Evolutionary conservation across 2,329 filamentous ascomycete genomes (phyloP).

Genomic region (Xylariaceae sp.): DNA sequence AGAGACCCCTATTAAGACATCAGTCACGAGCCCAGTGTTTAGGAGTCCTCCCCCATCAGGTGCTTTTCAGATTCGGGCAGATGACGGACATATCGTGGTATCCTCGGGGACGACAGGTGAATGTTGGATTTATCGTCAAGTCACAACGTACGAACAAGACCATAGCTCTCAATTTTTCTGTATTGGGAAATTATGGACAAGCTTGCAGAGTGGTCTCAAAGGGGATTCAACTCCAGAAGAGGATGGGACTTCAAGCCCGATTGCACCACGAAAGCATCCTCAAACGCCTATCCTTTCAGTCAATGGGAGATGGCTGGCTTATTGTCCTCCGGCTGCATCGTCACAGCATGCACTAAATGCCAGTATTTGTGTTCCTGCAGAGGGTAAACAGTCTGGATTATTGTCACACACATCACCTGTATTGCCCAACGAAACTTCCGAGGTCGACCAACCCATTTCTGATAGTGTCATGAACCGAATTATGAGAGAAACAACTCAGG

Average conservation of each 20-base stretch:
- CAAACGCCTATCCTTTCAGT: slow-evolving; percentile 66
- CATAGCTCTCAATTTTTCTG: slow-evolving; percentile 53
- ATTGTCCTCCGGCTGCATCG: slow-evolving; percentile 68
- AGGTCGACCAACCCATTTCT: slow-evolving; percentile 67
- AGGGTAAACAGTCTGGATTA: slow-evolving; percentile 53
- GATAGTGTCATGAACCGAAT: slow-evolving; percentile 72
- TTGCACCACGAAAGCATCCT: slow-evolving; percentile 39
- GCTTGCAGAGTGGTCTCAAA: slow-evolving; percentile 60
- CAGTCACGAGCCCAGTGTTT: slow-evolving; percentile 60
- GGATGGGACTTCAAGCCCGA: slow-evolving; percentile 37
- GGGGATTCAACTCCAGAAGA: slow-evolving; percentile 45
- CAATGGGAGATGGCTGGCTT: slow-evolving; percentile 71
- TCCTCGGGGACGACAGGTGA: slow-evolving; percentile 83
- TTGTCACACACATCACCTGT: slow-evolving; percentile 64
- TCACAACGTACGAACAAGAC: slow-evolving; percentile 40
- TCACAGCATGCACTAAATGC: slow-evolving; percentile 68
- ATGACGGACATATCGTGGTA: slow-evolving; percentile 67
- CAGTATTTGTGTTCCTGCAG: slow-evolving; percentile 52
- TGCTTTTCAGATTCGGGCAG: slow-evolving; percentile 69
- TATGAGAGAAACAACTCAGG: slow-evolving; percentile 74
- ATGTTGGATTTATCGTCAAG: slow-evolving; percentile 69
- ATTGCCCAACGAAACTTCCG: slow-evolving; percentile 61
- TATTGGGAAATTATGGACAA: slow-evolving; percentile 89
- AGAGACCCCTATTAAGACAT: slow-evolving; percentile 54
- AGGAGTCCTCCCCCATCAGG: slow-evolving; percentile 67